phyloP scores from a whole-genome alignment of 2,329 filamentous ascomycete genomes.

The Diaporthe sp. region DNA sequence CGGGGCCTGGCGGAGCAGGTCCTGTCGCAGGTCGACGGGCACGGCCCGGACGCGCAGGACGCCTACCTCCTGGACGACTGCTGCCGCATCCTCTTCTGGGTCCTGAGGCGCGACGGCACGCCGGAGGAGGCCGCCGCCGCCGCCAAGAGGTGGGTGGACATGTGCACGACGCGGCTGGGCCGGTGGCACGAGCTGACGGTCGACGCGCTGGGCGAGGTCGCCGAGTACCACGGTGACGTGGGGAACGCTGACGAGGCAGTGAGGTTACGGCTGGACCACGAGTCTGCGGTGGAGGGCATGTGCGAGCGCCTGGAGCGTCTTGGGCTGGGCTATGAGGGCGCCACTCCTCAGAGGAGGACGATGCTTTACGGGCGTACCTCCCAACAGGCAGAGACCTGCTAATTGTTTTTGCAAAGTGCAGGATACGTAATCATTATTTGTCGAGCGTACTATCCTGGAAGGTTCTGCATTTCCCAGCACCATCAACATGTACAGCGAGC shows the following conservation, averaged over 20 bases:
- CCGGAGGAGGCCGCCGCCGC: neutral
- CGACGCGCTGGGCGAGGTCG: constrained; percentile 25
- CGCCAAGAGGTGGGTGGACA: neutral
- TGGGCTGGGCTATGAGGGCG: constrained; percentile 3
- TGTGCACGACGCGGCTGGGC: constrained; percentile 14
- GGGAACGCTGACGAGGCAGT: neutral
- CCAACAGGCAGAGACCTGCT: neutral
- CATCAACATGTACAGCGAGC: neutral
- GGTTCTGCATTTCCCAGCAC: neutral
- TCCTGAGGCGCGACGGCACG: neutral
- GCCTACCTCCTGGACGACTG: constrained; percentile 26
- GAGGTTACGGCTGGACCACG: neutral
- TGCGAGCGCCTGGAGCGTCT: constrained; percentile 15
- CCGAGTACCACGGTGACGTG: neutral
- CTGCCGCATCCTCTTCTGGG: constrained; percentile 20
- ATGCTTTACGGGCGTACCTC: constrained; percentile 20
- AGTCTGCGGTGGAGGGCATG: neutral
- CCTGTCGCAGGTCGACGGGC: neutral
- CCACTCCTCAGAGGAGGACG: neutral
- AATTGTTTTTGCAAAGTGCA: neutral
- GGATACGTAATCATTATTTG: neutral
- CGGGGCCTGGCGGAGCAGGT: neutral
- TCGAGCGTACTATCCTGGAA: neutral
- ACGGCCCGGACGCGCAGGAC: neutral
- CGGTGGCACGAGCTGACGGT: constrained; percentile 23